These are phyloP conservation scores for Arctium minus DNA, from an alignment of 129 eudicot species.

Conservation along the genomic window DNA sequence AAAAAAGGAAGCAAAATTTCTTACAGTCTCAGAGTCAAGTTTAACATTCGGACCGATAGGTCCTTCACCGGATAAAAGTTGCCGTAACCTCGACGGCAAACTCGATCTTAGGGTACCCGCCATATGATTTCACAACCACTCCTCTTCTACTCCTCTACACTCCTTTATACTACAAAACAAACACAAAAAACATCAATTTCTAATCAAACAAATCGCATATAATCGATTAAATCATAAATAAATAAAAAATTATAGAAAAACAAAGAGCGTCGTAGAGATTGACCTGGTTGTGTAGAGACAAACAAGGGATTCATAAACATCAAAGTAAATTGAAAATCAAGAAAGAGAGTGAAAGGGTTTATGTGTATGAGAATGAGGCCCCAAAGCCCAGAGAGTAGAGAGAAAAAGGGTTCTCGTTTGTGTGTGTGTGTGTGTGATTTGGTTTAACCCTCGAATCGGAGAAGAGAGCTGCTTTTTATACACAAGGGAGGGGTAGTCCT, in stretches of 20 bases:
- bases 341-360: slow-evolving; percentile 18
- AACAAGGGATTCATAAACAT: slow-evolving; percentile 41
- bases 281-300: slow-evolving; percentile 36
- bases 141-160: slow-evolving; percentile 44
- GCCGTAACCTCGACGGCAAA: slow-evolving; percentile 91
- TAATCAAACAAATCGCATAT: slow-evolving; percentile 10
- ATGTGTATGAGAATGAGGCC: slow-evolving; percentile 20
- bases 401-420: slow-evolving; percentile 7
- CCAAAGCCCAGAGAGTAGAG: slow-evolving; percentile 27
- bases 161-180: slow-evolving; percentile 42
- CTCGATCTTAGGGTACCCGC: slow-evolving; percentile 84
- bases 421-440: slow-evolving; percentile 26
- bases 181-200: slow-evolving; percentile 11
- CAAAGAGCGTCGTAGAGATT: slow-evolving; percentile 5
- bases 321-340: slow-evolving; percentile 21
- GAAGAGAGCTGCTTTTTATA: slow-evolving; percentile 32
- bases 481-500: slow-evolving; percentile 5
- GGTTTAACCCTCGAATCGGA: slow-evolving; percentile 43
- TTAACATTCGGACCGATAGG: slow-evolving; percentile 75
- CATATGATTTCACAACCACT: slow-evolving; percentile 37
- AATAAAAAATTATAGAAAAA: neutral
- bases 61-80: slow-evolving; percentile 78
- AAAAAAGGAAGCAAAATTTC: neutral
- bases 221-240: slow-evolving; percentile 13
- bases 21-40: slow-evolving; percentile 89